Percentiles rank a stretch among this genome's conserved stretches.
phyloP scores from a whole-genome alignment of 768 basidiomycete species.

The Leccinum truebloodii region DNA sequence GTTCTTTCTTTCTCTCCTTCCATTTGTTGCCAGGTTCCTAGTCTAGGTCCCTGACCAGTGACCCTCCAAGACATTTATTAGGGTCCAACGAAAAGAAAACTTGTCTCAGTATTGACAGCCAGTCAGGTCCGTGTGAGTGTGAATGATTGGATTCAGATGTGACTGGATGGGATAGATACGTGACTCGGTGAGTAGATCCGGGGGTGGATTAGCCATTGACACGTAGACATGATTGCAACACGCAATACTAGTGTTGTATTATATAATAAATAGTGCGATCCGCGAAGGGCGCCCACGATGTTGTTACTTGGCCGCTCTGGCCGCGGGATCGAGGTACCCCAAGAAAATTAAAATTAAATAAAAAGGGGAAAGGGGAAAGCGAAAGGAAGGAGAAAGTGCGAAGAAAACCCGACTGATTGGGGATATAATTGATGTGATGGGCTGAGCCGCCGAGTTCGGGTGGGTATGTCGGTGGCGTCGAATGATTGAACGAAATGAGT shows the following conservation, averaged over 20 bases:
- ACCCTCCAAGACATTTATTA: too few species aligned
- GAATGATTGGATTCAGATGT: background rate
- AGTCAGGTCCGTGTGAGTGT: background rate
- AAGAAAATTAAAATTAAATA: background rate
- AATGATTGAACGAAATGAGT: background rate
- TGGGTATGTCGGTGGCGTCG: background rate
- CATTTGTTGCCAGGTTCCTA: background rate
- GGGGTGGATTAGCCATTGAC: background rate
- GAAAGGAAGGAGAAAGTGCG: background rate
- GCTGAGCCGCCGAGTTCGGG: background rate
- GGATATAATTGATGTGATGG: background rate
- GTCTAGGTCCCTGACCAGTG: background rate
- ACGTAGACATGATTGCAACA: background rate
- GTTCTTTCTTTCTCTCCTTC: background rate
- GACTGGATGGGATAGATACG: background rate
- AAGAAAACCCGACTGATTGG: background rate
- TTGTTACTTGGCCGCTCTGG: background rate
- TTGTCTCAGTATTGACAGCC: background rate
- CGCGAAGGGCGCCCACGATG: background rate
- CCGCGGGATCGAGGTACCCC: background rate
- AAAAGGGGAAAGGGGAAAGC: background rate
- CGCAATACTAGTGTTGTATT: background rate
- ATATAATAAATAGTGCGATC: background rate
- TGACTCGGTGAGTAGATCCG: background rate
- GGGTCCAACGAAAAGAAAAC: too few species aligned